These are phyloP conservation scores for Secale cereale DNA, from an alignment of 176 grass and related monocot species.

Conservation along the genomic window DNA sequence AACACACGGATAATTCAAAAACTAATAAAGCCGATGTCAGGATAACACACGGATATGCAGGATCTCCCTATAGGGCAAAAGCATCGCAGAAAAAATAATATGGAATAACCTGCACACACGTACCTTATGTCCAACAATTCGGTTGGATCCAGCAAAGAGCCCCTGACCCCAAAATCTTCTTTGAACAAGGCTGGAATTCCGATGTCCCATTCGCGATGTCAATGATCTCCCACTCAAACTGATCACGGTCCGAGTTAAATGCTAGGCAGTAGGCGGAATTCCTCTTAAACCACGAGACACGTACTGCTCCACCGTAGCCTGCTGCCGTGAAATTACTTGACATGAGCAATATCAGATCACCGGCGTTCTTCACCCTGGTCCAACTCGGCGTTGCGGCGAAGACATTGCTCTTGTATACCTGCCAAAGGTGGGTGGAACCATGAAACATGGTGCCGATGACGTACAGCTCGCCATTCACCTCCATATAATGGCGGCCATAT, in stretches of 20 bases:
- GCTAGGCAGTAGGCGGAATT: not conserved
- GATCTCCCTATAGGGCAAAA: too few species aligned
- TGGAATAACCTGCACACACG: not conserved
- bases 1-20: too few species aligned
- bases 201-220: conserved; percentile 9
- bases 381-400: not conserved
- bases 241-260: not conserved
- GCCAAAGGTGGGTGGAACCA: not conserved
- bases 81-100: not conserved
- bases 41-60: too few species aligned
- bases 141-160: conserved; percentile 18
- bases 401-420: not conserved
- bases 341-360: not conserved
- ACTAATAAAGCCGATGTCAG: too few species aligned
- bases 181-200: not conserved
- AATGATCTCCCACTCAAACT: not conserved
- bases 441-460: not conserved
- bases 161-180: not conserved
- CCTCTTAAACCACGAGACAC: not conserved
- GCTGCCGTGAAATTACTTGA: not conserved
- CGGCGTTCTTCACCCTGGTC: not conserved
- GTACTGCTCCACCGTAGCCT: not conserved
- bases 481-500: not conserved
- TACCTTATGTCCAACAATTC: conserved; percentile 13
- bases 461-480: conserved; percentile 3